phyloP scores from a whole-genome alignment of 2,329 filamentous ascomycete species.

The Epichloe uncinata region DNA sequence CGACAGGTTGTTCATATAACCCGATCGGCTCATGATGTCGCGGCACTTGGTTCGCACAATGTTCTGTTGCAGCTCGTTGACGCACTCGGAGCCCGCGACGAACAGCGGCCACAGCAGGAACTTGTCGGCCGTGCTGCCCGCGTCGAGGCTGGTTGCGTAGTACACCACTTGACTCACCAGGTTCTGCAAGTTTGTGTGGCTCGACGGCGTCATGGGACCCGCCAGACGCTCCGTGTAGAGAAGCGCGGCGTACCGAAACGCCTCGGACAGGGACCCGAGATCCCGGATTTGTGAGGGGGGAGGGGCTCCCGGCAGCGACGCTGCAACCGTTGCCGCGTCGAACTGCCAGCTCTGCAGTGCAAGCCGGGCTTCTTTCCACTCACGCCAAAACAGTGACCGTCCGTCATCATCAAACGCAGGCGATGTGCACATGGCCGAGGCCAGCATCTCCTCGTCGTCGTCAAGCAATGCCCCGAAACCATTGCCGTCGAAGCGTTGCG shows the following conservation, averaged over 20 bases:
- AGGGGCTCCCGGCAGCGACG: slow-evolving; percentile 35
- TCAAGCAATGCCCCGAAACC: slow-evolving; percentile 46
- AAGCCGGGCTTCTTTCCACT: slow-evolving; percentile 70
- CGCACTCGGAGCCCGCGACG: slow-evolving; percentile 78
- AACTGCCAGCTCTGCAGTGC: slow-evolving; percentile 75
- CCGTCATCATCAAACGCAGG: slow-evolving; percentile 46
- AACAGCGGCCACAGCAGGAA: slow-evolving; percentile 92
- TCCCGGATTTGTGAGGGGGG: slow-evolving; percentile 55
- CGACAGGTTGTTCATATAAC: slow-evolving; percentile 86
- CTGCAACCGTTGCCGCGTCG: slow-evolving; percentile 37
- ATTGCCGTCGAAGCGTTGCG: slow-evolving; percentile 52
- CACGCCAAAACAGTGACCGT: slow-evolving; percentile 61
- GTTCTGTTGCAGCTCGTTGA: slow-evolving; percentile 64
- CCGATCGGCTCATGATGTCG: slow-evolving; percentile 77
- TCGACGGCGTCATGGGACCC: slow-evolving; percentile 58
- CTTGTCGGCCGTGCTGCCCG: slow-evolving; percentile 62
- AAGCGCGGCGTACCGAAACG: slow-evolving; percentile 78
- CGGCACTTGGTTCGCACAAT: slow-evolving; percentile 69
- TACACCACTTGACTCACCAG: slow-evolving; percentile 71
- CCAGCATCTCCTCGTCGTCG: slow-evolving; percentile 41
- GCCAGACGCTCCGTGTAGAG: slow-evolving; percentile 84
- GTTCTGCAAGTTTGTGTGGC: slow-evolving; percentile 66
- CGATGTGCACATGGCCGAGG: slow-evolving; percentile 27
- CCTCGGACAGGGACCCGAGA: slow-evolving; percentile 71
- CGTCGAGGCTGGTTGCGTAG: slow-evolving; percentile 68